Evolutionary conservation across 2,329 filamentous ascomycete genomes (phyloP), one percentile per base, ranked within the genome.

Genomic region (Botrytis medusae): DNA sequence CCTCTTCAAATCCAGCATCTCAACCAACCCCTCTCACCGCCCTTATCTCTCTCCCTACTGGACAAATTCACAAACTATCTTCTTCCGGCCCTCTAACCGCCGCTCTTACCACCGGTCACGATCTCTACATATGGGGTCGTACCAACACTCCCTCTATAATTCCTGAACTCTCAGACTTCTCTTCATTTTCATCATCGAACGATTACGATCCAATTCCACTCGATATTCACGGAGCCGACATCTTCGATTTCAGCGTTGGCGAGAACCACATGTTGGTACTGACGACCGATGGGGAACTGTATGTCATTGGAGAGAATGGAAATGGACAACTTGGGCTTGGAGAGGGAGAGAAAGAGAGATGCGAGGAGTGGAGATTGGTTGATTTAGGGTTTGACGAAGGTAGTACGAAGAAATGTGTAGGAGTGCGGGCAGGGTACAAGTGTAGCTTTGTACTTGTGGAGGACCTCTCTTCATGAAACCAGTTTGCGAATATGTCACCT

Each of bases 111-210:
- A 81, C 84, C 18, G 87, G 86, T 3, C 83, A 86, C 46, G 87
- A 89, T 73, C 79, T 91, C 2, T 92, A 92, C 77, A 79, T 87
- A 37, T 92, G 90, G 90, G 90, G 90, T 44, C 80, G 81, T n/a
- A 71, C 76, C 7, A 72, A 77, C 51, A 74, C 75, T 1, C 71
- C 77, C 16, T 57, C 73, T 29, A 74, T 74, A 32, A 51, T 78
- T 12, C 61, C 79, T 4, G 73, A 76, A 29, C 73, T 61, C 70
- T 32, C 34, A 29, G 40, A 25, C 14, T 18, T n/a, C 12, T 32
- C 60, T 29, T 63, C 69, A 14, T 32, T 37, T 20, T 25, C 42
- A n/a, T 32, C 29, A 7, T 20, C 25, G 6, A 14, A 29, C 78
- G 40, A 71, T 42, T 57, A 75, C 44, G n/a, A 40, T 16, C 78